phyloP scores from a whole-genome alignment of 192 early-diverging fungal genomes.

The Lobosporangium transversale region DNA sequence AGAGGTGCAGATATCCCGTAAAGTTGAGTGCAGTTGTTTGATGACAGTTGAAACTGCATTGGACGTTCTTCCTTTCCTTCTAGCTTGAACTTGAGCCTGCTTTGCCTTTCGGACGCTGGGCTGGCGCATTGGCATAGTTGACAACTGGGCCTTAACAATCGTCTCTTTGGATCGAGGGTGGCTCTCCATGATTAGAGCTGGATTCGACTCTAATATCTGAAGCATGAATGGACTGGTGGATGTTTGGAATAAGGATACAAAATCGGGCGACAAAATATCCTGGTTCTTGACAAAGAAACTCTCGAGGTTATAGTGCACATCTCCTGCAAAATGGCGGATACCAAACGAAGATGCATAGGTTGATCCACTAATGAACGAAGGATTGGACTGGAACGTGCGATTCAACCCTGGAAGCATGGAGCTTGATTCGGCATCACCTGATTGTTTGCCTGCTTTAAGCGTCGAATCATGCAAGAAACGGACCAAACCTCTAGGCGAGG shows the following conservation, averaged over 20 bases:
- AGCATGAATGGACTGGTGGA: constrained; percentile 79
- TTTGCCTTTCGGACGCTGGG: constrained; percentile 71
- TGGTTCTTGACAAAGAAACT: constrained; percentile 83
- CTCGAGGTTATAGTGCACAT: constrained; percentile 80
- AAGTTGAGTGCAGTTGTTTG: constrained; percentile 69
- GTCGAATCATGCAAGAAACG: constrained; percentile 48
- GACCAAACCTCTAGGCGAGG: constrained; percentile 38
- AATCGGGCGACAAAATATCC: constrained; percentile 80
- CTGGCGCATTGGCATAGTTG: constrained; percentile 76
- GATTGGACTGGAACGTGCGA: constrained; percentile 54
- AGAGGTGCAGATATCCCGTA: constrained; percentile 84
- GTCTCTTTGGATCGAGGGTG: constrained; percentile 78
- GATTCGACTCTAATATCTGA: constrained; percentile 74
- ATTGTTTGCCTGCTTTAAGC: constrained; percentile 44
- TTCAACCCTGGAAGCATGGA: constrained; percentile 60
- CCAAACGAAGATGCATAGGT: constrained; percentile 66
- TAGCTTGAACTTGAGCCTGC: constrained; percentile 31
- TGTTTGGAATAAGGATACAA: constrained; percentile 80
- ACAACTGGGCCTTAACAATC: constrained; percentile 81
- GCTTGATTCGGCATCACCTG: constrained; percentile 57
- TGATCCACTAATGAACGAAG: constrained; percentile 56
- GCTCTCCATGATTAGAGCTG: constrained; percentile 75
- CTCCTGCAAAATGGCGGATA: constrained; percentile 77
- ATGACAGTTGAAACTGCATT: constrained; percentile 61
- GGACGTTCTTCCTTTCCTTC: constrained; percentile 35